Conservation (phyloP, 225 moss, liverwort and hornwort species). For the Rhytidiadelphus loreus region DNA sequence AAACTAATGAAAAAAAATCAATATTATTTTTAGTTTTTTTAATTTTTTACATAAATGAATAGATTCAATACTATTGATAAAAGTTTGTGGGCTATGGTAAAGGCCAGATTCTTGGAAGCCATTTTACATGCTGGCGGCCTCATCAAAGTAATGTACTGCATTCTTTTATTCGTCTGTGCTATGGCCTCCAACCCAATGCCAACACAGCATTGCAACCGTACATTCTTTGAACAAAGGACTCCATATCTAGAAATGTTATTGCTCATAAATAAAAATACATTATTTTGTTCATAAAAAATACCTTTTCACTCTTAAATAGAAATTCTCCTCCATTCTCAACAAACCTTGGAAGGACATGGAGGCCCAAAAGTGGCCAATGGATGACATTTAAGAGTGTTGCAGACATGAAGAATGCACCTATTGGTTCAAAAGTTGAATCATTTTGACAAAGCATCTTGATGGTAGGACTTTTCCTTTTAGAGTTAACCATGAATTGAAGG, state of each 20-base stretch:
- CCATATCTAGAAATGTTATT: background rate
- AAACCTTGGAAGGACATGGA: background rate
- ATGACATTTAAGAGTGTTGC: background rate
- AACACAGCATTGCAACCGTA: background rate
- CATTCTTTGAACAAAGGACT: background rate
- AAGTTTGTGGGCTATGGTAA: background rate
- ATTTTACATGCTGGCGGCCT: background rate
- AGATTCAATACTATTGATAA: background rate
- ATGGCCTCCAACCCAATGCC: background rate
- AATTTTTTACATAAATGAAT: no score
- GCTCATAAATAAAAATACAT: background rate
- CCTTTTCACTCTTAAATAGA: background rate
- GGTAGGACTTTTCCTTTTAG: fast-evolving
- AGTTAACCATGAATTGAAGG: fast-evolving
- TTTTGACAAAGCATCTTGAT: background rate
- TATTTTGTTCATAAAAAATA: background rate
- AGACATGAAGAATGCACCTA: background rate
- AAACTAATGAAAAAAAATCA: no score
- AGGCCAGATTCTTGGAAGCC: background rate
- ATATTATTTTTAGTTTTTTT: no score
- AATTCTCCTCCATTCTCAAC: background rate
- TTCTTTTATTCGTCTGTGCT: background rate
- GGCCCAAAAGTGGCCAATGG: fast-evolving
- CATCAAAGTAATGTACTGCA: background rate
- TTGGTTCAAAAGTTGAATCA: background rate